These are phyloP conservation scores for Tricholoma furcatifolium DNA, from an alignment of 768 basidiomycete genomes.

Conservation along the genomic window DNA sequence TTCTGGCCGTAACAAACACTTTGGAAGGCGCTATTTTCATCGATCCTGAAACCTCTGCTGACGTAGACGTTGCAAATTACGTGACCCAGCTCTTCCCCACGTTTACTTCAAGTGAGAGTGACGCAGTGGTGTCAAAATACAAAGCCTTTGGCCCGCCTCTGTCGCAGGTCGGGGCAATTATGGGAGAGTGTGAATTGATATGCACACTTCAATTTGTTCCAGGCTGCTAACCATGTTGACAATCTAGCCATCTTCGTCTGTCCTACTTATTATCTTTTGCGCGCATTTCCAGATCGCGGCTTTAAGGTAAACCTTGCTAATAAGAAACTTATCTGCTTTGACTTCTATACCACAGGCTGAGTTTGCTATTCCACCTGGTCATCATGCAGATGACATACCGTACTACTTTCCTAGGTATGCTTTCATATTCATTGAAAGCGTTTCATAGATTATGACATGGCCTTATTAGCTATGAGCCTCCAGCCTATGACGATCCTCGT, in stretches of 20 bases:
- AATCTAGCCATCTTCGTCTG: slow-evolving; percentile 47
- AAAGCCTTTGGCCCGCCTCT: slow-evolving; percentile 25
- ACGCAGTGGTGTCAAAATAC: slow-evolving; percentile 25
- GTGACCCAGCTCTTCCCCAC: slow-evolving; percentile 36
- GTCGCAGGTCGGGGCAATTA: slow-evolving; percentile 29
- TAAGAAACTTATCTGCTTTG: too few species aligned
- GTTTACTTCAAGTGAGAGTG: slow-evolving; percentile 23
- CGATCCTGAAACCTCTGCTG: slow-evolving; percentile 21
- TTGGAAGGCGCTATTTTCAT: slow-evolving; percentile 38
- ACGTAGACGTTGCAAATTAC: slow-evolving; percentile 26
- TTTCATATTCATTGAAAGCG: too few species aligned
- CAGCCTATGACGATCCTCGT: slow-evolving; percentile 22
- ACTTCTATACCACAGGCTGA: slow-evolving; percentile 32
- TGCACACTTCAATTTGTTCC: too few species aligned
- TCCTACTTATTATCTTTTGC: slow-evolving; percentile 36
- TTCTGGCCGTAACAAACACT: slow-evolving; percentile 36
- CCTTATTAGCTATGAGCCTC: too few species aligned
- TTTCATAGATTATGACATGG: too few species aligned
- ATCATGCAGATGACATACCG: slow-evolving; percentile 31
- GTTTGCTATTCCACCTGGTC: slow-evolving; percentile 39
- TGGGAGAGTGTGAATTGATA: slow-evolving; percentile 37
- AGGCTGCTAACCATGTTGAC: too few species aligned
- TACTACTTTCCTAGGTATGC: slow-evolving; percentile 43
- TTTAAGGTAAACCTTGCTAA: slow-evolving; percentile 29
- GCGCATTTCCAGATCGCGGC: slow-evolving; percentile 24